A percentile compares a stretch with the other conserved stretches of the same genome.
phyloP scores from a whole-genome alignment of 768 basidiomycete genomes.

The Naganishia kalamii region DNA sequence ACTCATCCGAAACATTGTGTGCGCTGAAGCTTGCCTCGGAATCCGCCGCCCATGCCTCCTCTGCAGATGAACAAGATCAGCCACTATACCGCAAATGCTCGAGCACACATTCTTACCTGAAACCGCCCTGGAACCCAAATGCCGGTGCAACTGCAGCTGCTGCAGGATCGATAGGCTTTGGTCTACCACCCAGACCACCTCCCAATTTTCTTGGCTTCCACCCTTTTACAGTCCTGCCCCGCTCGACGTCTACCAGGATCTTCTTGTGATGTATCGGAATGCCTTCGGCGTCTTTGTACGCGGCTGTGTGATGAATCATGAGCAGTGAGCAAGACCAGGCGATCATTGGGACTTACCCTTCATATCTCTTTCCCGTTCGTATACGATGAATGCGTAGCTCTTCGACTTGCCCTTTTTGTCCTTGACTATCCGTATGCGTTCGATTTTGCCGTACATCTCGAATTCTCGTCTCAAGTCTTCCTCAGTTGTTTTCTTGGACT shows the following conservation, averaged over 20 bases:
- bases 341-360: constrained; percentile 60
- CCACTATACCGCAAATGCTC: background rate
- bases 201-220: constrained; percentile 97
- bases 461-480: constrained; percentile 90
- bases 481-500: constrained; percentile 91
- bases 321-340: background rate
- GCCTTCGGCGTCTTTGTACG: constrained; percentile 98
- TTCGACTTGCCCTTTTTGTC: constrained; percentile 80
- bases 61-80: constrained; percentile 14
- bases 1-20: no score
- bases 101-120: background rate
- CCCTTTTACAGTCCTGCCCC: constrained; percentile 92
- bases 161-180: constrained; percentile 60
- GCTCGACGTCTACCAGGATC: constrained; percentile 95
- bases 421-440: constrained; percentile 84
- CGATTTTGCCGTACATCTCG: constrained; percentile 88
- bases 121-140: constrained; percentile 27
- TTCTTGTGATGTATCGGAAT: constrained; percentile 92
- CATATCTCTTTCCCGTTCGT: constrained; percentile 98
- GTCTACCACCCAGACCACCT: constrained; percentile 97
- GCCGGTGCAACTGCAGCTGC: constrained; percentile 48
- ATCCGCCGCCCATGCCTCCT: constrained; percentile 24
- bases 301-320: constrained; percentile 47
- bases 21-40: constrained; percentile 2
- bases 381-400: constrained; percentile 95